Evolutionary conservation across 345 rosid species (phyloP), one percentile per base, ranked within the genome.

Genomic region (Gossypium ekmanianum): DNA sequence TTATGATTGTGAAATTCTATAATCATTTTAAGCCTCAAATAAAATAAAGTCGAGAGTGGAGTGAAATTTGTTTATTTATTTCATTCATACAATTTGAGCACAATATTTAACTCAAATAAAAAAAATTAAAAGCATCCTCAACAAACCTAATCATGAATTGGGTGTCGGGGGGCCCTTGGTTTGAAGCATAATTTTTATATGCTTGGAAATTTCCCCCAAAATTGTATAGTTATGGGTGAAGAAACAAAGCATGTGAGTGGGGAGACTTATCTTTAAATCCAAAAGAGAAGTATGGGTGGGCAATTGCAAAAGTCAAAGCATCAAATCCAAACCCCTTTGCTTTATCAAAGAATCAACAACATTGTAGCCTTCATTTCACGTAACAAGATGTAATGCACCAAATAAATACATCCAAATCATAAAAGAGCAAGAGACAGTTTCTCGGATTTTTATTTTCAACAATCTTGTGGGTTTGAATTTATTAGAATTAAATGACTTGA

Each of bases 211-310:
- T 80, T 75, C 74, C 72, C 64, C 24, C 67, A 68, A 83, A 72
- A 81, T 58, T 65, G 72, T 77, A 77, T 59, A 74, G 85, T 78
- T 85, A 87, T 80, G 66, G 82, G 73, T 80, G 74, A 22, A 57
- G 87, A 80, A 85, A 79, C 88, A 87, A 79, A 52, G 77, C 90
- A 87, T 83, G 87, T 85, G 90, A 77, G 90, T 79, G 84, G 87
- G 87, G 84, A 80, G 71, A 83, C 81, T 83, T 76, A 79, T 76
- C 89, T 86, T 86, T 81, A 83, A 84, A 74, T 81, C 86, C 86
- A 83, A 84, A 84, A 79, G 86, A 81, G 86, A 71, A 81, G 87
- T 82, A 76, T 78, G 79, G 63, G 80, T 73, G 75, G 67, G 84
- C 75, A 75, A 79, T 18, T 77, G 82, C 80, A 81, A 81, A 82